A percentile compares a stretch with the other conserved stretches of the same genome.
phyloP scores from a whole-genome alignment of 176 grass and related monocot species.

The Oryza australiensis region DNA sequence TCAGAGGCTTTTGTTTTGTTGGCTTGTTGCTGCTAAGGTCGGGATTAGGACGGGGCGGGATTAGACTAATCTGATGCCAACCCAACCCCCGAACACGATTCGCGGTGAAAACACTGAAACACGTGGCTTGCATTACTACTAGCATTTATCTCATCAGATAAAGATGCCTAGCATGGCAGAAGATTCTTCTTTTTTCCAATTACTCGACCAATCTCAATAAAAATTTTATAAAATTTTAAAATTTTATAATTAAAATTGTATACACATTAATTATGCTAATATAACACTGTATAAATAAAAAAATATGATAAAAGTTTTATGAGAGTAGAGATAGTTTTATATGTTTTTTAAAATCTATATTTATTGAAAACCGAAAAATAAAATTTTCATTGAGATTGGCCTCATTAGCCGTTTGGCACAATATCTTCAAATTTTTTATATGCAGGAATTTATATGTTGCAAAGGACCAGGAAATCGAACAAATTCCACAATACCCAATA shows the following conservation, averaged over 20 bases:
- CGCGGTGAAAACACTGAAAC: not conserved
- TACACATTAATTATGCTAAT: too few relatives aligned
- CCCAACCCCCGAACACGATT: slow-evolving; percentile 17
- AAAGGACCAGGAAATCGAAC: not conserved
- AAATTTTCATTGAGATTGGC: too few relatives aligned
- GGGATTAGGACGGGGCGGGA: not conserved
- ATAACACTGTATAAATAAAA: too few relatives aligned
- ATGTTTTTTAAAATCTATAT: too few relatives aligned
- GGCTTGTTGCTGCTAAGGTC: not conserved
- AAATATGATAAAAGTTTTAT: too few relatives aligned
- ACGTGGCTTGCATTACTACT: not conserved
- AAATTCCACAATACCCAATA: not conserved
- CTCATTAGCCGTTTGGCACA: not conserved
- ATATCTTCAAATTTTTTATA: not conserved
- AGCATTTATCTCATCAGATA: not conserved
- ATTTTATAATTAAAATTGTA: too few relatives aligned
- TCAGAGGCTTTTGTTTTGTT: not conserved
- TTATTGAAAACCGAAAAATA: too few relatives aligned
- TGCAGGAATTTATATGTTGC: not conserved
- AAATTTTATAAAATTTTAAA: too few relatives aligned
- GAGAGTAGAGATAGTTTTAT: too few relatives aligned
- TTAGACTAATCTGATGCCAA: not conserved
- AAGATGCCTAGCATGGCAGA: not conserved
- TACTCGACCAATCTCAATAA: too few relatives aligned
- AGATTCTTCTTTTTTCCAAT: not conserved